Conservation (phyloP, 768 basidiomycete genomes). For the Leccinum incarnatum region DNA sequence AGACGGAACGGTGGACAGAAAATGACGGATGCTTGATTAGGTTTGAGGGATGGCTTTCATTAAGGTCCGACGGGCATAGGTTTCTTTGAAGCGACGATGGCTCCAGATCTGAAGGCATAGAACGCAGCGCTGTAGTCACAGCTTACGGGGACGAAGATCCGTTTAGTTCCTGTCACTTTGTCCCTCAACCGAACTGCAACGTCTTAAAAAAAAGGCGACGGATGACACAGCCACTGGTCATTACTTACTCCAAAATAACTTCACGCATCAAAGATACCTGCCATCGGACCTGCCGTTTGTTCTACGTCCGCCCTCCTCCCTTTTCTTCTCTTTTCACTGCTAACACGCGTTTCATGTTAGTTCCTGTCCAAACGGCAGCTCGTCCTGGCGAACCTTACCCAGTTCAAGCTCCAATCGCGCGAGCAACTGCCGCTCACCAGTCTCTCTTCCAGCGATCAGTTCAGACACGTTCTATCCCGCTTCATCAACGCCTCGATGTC, state of each 20-base stretch:
- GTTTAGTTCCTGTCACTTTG: neutral
- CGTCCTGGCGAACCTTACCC: slow-evolving; percentile 31
- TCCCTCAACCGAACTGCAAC: neutral
- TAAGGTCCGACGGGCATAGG: neutral
- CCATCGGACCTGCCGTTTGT: slow-evolving; percentile 25
- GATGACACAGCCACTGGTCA: slow-evolving; percentile 13
- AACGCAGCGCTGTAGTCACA: neutral
- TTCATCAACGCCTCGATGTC: slow-evolving; percentile 53
- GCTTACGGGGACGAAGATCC: neutral
- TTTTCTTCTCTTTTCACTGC: neutral
- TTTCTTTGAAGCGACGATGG: neutral
- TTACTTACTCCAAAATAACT: slow-evolving; percentile 13
- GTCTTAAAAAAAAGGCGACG: too few relatives aligned
- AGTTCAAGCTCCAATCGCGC: slow-evolving; percentile 27
- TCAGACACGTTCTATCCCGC: slow-evolving; percentile 52
- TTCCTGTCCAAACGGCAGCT: slow-evolving; percentile 25
- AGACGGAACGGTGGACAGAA: neutral
- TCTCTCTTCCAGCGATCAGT: slow-evolving; percentile 51
- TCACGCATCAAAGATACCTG: slow-evolving; percentile 17
- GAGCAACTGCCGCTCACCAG: slow-evolving; percentile 43
- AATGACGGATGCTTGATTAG: neutral
- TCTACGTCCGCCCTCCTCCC: slow-evolving; percentile 9
- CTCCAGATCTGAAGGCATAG: neutral
- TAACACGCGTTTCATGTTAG: neutral
- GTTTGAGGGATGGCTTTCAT: neutral